phyloP scores from a whole-genome alignment of 768 basidiomycete genomes.

The Sporobolomyces pararoseus region DNA sequence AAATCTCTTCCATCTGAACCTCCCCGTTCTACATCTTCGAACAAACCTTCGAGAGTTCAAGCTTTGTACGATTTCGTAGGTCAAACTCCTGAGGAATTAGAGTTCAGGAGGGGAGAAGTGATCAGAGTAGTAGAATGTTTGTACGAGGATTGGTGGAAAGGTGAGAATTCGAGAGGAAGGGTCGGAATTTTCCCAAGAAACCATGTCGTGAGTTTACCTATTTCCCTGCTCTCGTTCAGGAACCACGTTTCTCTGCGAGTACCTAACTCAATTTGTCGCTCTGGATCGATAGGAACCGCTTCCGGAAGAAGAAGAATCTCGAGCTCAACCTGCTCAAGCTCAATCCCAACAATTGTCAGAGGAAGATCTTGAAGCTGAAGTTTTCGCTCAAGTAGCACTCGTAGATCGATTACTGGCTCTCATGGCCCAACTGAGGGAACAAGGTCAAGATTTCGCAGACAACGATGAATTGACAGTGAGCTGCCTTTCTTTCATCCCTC shows the following conservation, averaged over 20 bases:
- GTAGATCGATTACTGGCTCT: slow-evolving; percentile 75
- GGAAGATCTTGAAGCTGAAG: slow-evolving; percentile 77
- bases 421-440: slow-evolving; percentile 67
- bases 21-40: slow-evolving; percentile 44
- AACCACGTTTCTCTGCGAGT: no score
- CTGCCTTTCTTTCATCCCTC: background rate
- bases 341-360: slow-evolving; percentile 51
- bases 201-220: slow-evolving; percentile 69
- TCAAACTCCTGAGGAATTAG: slow-evolving; percentile 80
- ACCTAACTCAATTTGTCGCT: no score
- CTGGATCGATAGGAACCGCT: slow-evolving; percentile 62
- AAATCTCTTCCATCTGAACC: background rate
- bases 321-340: no score
- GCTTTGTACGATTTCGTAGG: slow-evolving; percentile 86
- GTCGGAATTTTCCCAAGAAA: slow-evolving; percentile 97
- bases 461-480: slow-evolving; percentile 81
- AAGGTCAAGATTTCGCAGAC: slow-evolving; percentile 79
- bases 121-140: slow-evolving; percentile 92
- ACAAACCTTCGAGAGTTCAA: slow-evolving; percentile 69
- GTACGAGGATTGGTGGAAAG: slow-evolving; percentile 96
- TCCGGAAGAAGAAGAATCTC: slow-evolving; percentile 72
- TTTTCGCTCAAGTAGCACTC: slow-evolving; percentile 79
- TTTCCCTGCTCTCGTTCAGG: no score
- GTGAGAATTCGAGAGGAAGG: slow-evolving; percentile 63
- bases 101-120: slow-evolving; percentile 85